Conservation (phyloP, 2,329 filamentous ascomycete genomes). For the Microcyclospora pomicola region DNA sequence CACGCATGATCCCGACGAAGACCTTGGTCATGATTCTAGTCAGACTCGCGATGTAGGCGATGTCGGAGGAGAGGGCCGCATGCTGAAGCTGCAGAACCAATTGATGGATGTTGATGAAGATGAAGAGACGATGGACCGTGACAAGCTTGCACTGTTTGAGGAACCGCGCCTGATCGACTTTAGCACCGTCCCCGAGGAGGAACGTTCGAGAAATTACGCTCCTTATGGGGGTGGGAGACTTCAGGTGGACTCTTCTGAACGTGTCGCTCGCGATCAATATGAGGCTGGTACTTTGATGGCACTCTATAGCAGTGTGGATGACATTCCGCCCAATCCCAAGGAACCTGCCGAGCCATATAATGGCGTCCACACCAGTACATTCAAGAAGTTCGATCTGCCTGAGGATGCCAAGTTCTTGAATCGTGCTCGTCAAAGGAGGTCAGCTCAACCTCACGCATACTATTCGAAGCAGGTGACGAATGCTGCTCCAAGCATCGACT, state of each 20-base stretch:
- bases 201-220: conserved; percentile 30
- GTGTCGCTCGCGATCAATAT: conserved; percentile 29
- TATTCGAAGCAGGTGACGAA: conserved; percentile 1
- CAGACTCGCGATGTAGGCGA: conserved; percentile 60
- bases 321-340: conserved; percentile 33
- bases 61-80: conserved; percentile 48
- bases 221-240: conserved; percentile 31
- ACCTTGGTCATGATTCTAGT: conserved; percentile 51
- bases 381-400: conserved; percentile 26
- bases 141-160: conserved; percentile 35
- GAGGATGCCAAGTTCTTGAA: conserved; percentile 17
- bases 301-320: conserved; percentile 29
- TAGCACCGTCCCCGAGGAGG: conserved; percentile 25
- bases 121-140: conserved; percentile 40
- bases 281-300: conserved; percentile 35
- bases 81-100: conserved; percentile 46
- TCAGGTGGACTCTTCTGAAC: conserved; percentile 29
- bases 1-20: conserved; percentile 57
- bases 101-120: conserved; percentile 53
- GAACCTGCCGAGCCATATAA: conserved; percentile 29
- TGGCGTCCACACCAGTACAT: conserved; percentile 12
- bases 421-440: conserved; percentile 11
- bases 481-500: conserved; percentile 3
- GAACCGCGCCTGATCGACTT: conserved; percentile 28
- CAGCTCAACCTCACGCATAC: conserved; percentile 5